Evolutionary conservation across 1,139 yeast genomes (phyloP).

Genomic region (Suhomyces yuchorum): DNA sequence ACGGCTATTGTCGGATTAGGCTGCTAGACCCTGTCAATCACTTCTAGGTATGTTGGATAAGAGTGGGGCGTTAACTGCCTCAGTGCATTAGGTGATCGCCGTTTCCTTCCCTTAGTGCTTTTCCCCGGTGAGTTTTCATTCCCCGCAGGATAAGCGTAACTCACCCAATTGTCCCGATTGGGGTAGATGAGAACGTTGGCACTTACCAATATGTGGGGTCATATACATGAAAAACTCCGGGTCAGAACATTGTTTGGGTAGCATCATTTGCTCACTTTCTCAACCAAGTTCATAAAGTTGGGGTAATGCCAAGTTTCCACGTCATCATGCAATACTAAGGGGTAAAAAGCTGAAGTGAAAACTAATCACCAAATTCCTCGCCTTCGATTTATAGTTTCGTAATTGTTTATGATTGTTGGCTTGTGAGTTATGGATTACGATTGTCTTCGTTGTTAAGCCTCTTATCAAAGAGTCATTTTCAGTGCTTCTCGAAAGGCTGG

Average conservation of each 20-base stretch:
- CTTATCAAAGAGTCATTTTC: too few species aligned
- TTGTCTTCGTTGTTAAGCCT: too few species aligned
- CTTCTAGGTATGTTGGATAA: background rate
- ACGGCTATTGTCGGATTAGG: slow-evolving; percentile 3
- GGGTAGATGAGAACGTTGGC: background rate
- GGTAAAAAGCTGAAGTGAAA: too few species aligned
- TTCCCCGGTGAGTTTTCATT: background rate
- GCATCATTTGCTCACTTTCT: background rate
- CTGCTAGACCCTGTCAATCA: background rate
- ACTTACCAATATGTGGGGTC: background rate
- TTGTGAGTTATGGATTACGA: too few species aligned
- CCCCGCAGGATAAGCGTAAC: background rate
- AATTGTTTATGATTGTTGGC: too few species aligned
- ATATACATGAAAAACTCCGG: background rate
- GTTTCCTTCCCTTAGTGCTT: background rate
- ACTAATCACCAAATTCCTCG: too few species aligned
- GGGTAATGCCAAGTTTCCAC: background rate
- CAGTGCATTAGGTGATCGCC: background rate
- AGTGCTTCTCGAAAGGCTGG: too few species aligned
- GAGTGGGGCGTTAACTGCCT: background rate
- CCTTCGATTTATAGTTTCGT: too few species aligned
- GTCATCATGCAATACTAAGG: background rate
- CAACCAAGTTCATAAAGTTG: background rate
- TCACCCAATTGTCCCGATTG: background rate
- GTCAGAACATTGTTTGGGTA: background rate